phyloP scores from a whole-genome alignment of 768 basidiomycete species.

The Floccularia luteovirens region DNA sequence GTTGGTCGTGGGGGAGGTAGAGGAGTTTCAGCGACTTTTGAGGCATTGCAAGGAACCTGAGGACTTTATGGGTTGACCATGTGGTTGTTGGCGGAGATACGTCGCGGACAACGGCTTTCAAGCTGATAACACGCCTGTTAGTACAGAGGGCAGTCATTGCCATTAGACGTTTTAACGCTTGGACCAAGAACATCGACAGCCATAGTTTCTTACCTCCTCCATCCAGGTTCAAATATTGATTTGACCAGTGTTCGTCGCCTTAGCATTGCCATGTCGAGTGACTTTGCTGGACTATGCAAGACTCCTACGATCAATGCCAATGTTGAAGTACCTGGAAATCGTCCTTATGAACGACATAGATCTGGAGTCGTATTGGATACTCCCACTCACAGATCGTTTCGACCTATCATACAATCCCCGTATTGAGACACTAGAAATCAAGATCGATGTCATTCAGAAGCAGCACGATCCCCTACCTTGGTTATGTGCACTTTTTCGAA shows the following conservation, averaged over 20 bases:
- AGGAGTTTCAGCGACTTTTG: slow-evolving; percentile 10
- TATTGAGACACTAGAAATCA: slow-evolving; percentile 14
- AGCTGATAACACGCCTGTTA: not conserved
- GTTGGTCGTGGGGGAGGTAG: slow-evolving; percentile 9
- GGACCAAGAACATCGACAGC: slow-evolving; percentile 17
- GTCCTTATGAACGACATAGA: slow-evolving; percentile 18
- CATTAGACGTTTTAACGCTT: slow-evolving; percentile 15
- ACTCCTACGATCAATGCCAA: slow-evolving; percentile 14
- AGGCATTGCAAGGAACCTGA: slow-evolving; percentile 10
- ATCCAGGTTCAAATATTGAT: slow-evolving; percentile 12
- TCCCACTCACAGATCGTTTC: slow-evolving; percentile 11
- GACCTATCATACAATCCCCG: slow-evolving; percentile 15
- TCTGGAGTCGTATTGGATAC: slow-evolving; percentile 12
- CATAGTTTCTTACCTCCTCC: slow-evolving; percentile 14
- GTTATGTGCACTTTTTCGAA: slow-evolving; percentile 15
- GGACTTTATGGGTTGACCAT: slow-evolving; percentile 14
- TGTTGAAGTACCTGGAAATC: slow-evolving; percentile 14
- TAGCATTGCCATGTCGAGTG: slow-evolving; percentile 15
- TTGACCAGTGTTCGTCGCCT: slow-evolving; percentile 13
- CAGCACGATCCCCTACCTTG: slow-evolving; percentile 20
- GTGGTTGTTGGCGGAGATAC: slow-evolving; percentile 10
- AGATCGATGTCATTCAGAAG: slow-evolving; percentile 18
- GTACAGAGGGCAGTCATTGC: slow-evolving; percentile 5
- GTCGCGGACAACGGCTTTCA: slow-evolving; percentile 2
- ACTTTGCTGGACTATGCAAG: slow-evolving; percentile 17